phyloP scores from a whole-genome alignment of 371 early-diverging fungal species.

The Rhizomucor miehei region DNA sequence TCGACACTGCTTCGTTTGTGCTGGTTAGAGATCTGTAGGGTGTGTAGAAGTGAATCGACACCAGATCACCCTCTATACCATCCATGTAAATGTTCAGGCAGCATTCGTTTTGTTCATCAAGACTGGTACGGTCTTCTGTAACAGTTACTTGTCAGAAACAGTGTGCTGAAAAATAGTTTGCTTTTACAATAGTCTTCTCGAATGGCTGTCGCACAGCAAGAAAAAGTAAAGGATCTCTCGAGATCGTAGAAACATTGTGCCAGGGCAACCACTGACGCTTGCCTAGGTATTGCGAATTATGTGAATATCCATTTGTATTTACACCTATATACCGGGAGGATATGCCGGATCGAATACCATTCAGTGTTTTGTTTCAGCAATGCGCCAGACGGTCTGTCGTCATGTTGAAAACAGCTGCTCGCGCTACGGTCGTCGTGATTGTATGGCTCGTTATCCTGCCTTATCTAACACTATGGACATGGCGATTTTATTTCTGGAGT shows the following conservation, averaged over 20 bases:
- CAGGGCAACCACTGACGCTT: conserved; percentile 3
- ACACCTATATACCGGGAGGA: conserved; percentile 69
- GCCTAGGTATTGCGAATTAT: conserved; percentile 75
- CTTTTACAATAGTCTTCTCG: conserved; percentile 54
- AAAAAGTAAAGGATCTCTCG: conserved; percentile 50
- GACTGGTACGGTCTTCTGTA: conserved; percentile 54
- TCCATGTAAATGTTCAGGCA: conserved; percentile 93
- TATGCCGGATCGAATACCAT: conserved; percentile 72
- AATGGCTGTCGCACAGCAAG: conserved; percentile 86
- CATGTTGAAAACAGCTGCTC: conserved; percentile 25
- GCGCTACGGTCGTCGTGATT: conserved; percentile 57
- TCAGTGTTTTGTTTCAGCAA: conserved; percentile 45
- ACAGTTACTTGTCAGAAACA: neutral
- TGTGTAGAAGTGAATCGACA: conserved; percentile 79
- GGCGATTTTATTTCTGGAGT: conserved; percentile 77
- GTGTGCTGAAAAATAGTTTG: neutral
- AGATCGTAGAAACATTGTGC: conserved; percentile 2
- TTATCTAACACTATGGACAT: conserved; percentile 77
- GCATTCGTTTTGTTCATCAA: conserved; percentile 87
- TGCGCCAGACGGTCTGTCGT: conserved; percentile 37
- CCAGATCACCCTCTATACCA: conserved; percentile 79
- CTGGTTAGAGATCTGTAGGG: conserved; percentile 75
- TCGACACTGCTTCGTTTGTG: neutral
- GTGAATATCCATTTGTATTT: conserved; percentile 74
- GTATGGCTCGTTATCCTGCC: conserved; percentile 89